Base-by-base conservation (phyloP, 495 filamentous ascomycete species). In the Ramalina peruviana region DNA sequence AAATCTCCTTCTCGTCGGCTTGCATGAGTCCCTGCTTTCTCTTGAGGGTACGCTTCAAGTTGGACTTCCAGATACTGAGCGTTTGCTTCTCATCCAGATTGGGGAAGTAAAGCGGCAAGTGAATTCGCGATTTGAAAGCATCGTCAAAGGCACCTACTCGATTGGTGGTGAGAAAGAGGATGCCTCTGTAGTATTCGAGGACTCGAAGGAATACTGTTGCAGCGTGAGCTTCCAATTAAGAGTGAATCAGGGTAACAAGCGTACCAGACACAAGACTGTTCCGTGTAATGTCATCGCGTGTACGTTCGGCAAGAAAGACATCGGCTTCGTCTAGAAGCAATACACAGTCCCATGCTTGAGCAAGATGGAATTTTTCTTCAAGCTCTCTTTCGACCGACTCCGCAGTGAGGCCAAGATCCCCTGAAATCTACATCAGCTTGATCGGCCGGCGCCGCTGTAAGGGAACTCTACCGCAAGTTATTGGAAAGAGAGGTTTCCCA, bases 301-400 rank as follows among this genome's bases (percentile, higher is more conserved):
- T 52, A 5, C 67, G 63, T 46, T 61, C 69, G 62, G 81, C 74
- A 17, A 84, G 67, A 65, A 83, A 84, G 11, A 83, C 76, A 49
- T 86, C 82, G 36, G 75, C 78, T 62, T 86, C 80, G 47, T 85
- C 82, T 1, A 86, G 66, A 0, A 79, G 64, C 0, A 78, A 59
- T 43, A 76, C 65, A 9, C 67, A 65, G 26, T 54, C 41, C 60
- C 59, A 63, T 11, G n/a, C 23, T 2, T 40, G 11, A 7, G 41
- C 47, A 2, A 48, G 44, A 12, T 46, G 47, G 25, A 57, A 60
- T 43, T 73, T 75, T 36, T 68, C 58, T 49, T 69, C 61, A 13
- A 78, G 66, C n/a, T 75, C 19, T 9, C 3, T 13, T 10, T 47
- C 43, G 12, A 55, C 53, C 7, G n/a, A 33, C 4, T 20, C 27